These are phyloP conservation scores for Aspergillus floridensis DNA, from an alignment of 2,329 filamentous ascomycete genomes.

Conservation along the genomic window DNA sequence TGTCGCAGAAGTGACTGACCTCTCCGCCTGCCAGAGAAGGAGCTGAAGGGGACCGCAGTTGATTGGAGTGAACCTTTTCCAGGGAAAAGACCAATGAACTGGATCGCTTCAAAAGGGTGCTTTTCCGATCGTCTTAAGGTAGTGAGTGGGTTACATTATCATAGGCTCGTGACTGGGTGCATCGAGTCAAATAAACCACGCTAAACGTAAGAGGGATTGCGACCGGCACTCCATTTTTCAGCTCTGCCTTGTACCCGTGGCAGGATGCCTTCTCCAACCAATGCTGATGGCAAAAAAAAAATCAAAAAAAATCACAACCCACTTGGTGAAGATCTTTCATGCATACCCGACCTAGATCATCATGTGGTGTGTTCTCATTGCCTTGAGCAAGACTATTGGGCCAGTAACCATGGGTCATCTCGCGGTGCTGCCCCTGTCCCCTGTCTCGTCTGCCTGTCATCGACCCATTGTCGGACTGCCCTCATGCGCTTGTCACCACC, in stretches of 20 bases:
- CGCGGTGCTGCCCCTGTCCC: constrained; percentile 12
- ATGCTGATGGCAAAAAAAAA: neutral
- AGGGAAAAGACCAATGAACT: constrained; percentile 14
- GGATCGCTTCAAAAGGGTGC: constrained; percentile 11
- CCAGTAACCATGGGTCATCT: constrained; percentile 7
- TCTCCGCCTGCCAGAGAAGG: neutral
- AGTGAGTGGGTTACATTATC: constrained; percentile 11
- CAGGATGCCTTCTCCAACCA: constrained; percentile 4
- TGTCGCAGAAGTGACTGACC: neutral
- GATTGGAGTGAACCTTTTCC: constrained; percentile 1
- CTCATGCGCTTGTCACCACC: constrained; percentile 15
- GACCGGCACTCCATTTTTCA: constrained; percentile 6
- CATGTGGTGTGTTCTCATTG: constrained; percentile 2
- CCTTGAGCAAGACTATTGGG: constrained; percentile 1
- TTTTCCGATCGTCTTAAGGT: constrained; percentile 17
- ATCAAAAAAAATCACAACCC: neutral
- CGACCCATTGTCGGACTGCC: neutral
- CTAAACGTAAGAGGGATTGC: constrained; percentile 4
- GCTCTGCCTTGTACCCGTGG: constrained; percentile 5
- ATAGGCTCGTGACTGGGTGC: constrained; percentile 9
- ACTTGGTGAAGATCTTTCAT: neutral
- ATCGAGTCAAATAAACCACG: constrained; percentile 12
- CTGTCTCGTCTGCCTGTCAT: neutral
- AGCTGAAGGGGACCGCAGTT: neutral
- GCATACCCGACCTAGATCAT: neutral